Evolutionary conservation across 2,329 filamentous ascomycete species (phyloP), one percentile per base, ranked within the genome.

Genomic region (Bipolaris gigantea): DNA sequence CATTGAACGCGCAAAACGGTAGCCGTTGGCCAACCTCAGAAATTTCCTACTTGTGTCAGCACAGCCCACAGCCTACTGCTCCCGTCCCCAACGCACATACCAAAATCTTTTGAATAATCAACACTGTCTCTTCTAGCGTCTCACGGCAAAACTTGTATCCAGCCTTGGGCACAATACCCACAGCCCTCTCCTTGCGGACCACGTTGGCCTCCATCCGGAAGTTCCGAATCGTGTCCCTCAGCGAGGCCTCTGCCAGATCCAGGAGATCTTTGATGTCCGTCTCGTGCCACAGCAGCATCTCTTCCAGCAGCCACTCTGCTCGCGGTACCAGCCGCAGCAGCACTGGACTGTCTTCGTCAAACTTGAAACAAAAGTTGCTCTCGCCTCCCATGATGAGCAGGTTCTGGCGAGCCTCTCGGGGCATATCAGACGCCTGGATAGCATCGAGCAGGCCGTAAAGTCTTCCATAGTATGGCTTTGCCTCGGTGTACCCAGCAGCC

Each of bases 1-100:
- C 94, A 74, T 99, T 99, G 80, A 99, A 99, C 19, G 94, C 94
- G 72, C 94, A 99, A 71, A 97, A 99, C 0, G 94, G 94, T 30
- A 99, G 65, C 60, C 82, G 73, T 38, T 79, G 75, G 1, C 88
- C 89, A 27, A 88, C 88, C 1, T 83, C 78, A 36, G 87, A 90
- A 65, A 92, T 84, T 75, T 97, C 93, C 75, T 77, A 51, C 10
- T 9, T 10, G 3, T 49, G 53, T 64, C 32, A 66, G 60, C 46
- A 58, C 15, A 43, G n/a, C n/a, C 9, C 13, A 10, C 40, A 8
- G 32, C 23, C 13, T 8, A 10, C 40, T 15, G 32, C 23, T 10
- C 25, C 21, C 4, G 18, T 39, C 23, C 27, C 2, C 18, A 15
- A 23, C 21, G 21, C 23, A 58, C 67, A 11, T 67, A 76, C 75